phyloP scores from a whole-genome alignment of 2,329 filamentous ascomycete species.

The Diaporthe humulicola region DNA sequence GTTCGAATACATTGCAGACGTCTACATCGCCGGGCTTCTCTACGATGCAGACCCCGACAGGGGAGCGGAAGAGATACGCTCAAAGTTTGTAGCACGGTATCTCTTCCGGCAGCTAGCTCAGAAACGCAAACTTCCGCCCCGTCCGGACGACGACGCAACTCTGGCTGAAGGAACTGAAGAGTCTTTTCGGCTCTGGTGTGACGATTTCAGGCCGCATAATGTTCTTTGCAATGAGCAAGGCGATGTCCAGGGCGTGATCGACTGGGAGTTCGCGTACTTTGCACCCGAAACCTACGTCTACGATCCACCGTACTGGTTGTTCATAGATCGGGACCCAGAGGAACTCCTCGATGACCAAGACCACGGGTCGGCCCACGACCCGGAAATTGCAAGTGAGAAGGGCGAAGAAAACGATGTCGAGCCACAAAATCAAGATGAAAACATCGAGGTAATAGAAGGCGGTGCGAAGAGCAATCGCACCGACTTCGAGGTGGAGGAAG shows the following conservation, averaged over 20 bases:
- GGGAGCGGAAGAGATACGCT: neutral
- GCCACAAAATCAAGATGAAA: neutral
- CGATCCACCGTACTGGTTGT: neutral
- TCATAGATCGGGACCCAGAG: neutral
- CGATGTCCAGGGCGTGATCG: neutral
- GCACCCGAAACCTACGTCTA: neutral
- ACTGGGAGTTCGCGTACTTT: slow-evolving; percentile 6
- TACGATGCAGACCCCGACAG: neutral
- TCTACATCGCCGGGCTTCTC: slow-evolving; percentile 3
- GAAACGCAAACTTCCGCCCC: neutral
- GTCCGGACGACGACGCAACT: neutral
- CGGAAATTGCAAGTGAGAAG: neutral
- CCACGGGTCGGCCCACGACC: neutral
- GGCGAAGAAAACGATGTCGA: neutral
- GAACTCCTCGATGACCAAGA: neutral
- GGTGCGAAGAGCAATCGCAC: neutral
- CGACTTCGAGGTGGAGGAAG: neutral
- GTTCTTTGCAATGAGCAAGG: neutral
- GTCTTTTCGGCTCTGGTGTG: neutral
- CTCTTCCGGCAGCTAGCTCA: slow-evolving; percentile 1
- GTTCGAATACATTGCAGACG: neutral
- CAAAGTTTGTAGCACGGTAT: neutral
- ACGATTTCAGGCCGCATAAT: neutral
- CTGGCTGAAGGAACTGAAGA: neutral
- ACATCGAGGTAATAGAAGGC: neutral